These are phyloP conservation scores for Prunus salicina DNA, from an alignment of 306 rosid species.

Conservation along the genomic window DNA sequence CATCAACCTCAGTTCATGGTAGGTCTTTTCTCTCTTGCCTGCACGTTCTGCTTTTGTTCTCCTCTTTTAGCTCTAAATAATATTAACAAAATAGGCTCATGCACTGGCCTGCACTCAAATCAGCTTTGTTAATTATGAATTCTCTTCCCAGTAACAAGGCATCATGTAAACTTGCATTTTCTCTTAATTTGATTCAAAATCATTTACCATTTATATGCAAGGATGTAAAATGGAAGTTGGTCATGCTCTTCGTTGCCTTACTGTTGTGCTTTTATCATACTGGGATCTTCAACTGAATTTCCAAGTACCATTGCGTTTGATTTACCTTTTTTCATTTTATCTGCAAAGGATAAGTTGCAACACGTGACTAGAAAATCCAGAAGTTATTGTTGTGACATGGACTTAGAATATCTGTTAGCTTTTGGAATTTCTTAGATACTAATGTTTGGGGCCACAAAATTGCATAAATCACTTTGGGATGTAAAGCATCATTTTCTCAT, in stretches of 20 bases:
- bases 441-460: background rate
- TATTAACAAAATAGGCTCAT: background rate
- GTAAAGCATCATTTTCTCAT: constrained; percentile 20
- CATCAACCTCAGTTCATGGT: constrained; percentile 20
- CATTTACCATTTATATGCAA: background rate
- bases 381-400: background rate
- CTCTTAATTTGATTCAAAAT: background rate
- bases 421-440: background rate
- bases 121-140: background rate
- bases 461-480: constrained; percentile 2
- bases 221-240: background rate
- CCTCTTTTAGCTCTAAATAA: background rate
- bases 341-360: background rate
- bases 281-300: background rate
- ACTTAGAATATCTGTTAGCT: background rate
- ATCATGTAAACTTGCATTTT: background rate
- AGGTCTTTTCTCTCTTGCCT: constrained; percentile 3
- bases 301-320: background rate
- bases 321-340: background rate
- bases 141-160: background rate
- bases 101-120: background rate
- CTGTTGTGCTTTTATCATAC: background rate
- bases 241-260: background rate
- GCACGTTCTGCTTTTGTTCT: background rate
- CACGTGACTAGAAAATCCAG: background rate